Conservation (phyloP, 805 yeast species). For the Sugiyamaella lignohabitans region DNA sequence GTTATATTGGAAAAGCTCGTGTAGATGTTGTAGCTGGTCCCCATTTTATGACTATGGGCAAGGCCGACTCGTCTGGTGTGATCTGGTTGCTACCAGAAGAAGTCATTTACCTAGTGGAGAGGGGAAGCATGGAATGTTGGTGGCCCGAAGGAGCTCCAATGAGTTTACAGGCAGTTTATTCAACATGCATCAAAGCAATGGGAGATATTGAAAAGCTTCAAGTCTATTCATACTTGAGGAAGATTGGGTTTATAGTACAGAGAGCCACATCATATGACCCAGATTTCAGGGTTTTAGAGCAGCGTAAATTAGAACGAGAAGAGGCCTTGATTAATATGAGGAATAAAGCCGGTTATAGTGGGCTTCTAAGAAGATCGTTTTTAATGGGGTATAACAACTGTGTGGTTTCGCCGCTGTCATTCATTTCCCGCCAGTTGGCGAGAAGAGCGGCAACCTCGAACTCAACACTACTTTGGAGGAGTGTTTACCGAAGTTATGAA, state of each 20-base stretch:
- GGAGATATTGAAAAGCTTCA: conserved; percentile 49
- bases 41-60: conserved; percentile 68
- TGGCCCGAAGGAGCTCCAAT: conserved; percentile 36
- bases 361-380: neutral
- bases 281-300: neutral
- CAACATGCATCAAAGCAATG: conserved; percentile 39
- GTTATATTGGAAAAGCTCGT: conserved; percentile 31
- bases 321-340: neutral
- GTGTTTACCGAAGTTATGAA: conserved; percentile 3
- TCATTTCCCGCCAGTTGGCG: neutral
- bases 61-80: conserved; percentile 41
- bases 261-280: conserved; percentile 19
- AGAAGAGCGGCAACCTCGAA: neutral
- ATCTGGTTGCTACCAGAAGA: conserved; percentile 60
- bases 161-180: conserved; percentile 59
- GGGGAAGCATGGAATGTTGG: conserved; percentile 54
- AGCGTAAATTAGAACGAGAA: neutral
- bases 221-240: conserved; percentile 66
- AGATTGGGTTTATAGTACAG: conserved; percentile 68
- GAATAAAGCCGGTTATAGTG: neutral
- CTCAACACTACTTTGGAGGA: conserved; percentile 1
- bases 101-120: conserved; percentile 66
- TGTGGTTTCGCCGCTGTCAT: conserved; percentile 2
- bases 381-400: neutral
- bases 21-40: conserved; percentile 59